Conservation (phyloP, 768 basidiomycete genomes). For the Coprinopsis strossmayeri region DNA sequence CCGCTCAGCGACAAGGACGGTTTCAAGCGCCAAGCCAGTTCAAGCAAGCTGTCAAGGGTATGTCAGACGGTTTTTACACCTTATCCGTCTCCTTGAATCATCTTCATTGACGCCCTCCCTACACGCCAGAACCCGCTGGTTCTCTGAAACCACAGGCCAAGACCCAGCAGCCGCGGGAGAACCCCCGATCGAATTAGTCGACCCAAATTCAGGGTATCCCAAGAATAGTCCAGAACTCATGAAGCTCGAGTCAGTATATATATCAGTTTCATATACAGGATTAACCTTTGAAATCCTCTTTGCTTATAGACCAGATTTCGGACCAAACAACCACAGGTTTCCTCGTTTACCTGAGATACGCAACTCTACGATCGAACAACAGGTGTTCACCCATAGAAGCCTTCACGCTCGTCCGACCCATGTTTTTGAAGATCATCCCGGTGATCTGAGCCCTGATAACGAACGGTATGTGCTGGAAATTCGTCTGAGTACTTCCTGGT, state of each 20-base stretch:
- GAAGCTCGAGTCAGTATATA: neutral
- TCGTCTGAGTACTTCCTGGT: conserved; percentile 1
- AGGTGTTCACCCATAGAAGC: conserved; percentile 75
- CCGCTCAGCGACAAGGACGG: no score
- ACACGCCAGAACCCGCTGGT: no score
- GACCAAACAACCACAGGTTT: conserved; percentile 33
- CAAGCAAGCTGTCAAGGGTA: no score
- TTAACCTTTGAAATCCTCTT: neutral
- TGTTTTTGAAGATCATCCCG: conserved; percentile 66
- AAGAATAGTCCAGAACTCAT: neutral
- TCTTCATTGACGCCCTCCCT: no score
- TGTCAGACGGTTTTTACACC: no score
- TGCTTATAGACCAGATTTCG: conserved; percentile 34
- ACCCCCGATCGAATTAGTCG: no score
- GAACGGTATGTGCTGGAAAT: conserved; percentile 48
- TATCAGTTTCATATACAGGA: neutral
- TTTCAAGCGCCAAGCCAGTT: no score
- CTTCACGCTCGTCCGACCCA: conserved; percentile 63
- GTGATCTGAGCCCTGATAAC: conserved; percentile 76
- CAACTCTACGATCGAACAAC: conserved; percentile 35
- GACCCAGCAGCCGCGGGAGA: no score
- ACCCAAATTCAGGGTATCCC: no score
- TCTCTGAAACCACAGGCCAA: no score
- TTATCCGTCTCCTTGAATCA: no score
- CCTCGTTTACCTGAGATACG: conserved; percentile 58